Percentiles rank a stretch among this genome's conserved stretches.
These are phyloP conservation scores for Corchorus capsularis DNA, from an alignment of 345 rosid species.

Conservation along the genomic window DNA sequence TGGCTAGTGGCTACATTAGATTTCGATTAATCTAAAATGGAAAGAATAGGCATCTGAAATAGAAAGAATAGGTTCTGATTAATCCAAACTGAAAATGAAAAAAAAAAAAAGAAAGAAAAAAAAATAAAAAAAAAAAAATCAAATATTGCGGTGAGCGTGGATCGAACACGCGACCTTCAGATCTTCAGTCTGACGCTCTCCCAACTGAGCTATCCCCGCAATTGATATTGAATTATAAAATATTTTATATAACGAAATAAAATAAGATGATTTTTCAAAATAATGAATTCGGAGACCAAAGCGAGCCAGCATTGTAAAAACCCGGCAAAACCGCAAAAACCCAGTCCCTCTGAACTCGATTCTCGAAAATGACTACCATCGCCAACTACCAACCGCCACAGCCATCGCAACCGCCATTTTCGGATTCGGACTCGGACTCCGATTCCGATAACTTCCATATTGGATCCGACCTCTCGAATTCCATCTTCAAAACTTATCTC, in stretches of 20 bases:
- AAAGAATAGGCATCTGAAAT: too few relatives aligned
- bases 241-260: too few relatives aligned
- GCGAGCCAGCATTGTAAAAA: background rate
- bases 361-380: slow-evolving; percentile 41
- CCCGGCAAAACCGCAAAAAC: background rate
- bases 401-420: slow-evolving; percentile 20
- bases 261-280: too few relatives aligned
- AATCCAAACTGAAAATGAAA: too few relatives aligned
- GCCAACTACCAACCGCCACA: slow-evolving; percentile 34
- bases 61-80: too few relatives aligned
- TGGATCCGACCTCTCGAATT: slow-evolving; percentile 60
- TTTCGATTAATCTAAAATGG: too few relatives aligned
- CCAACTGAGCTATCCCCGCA: slow-evolving; percentile 92
- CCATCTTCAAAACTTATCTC: slow-evolving; percentile 80
- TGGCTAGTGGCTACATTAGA: too few relatives aligned
- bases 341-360: background rate
- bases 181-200: slow-evolving; percentile 92
- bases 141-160: slow-evolving; percentile 71
- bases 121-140: too few relatives aligned
- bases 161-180: slow-evolving; percentile 84
- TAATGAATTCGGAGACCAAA: background rate
- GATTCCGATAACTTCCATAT: slow-evolving; percentile 50
- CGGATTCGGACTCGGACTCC: slow-evolving; percentile 53
- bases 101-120: too few relatives aligned
- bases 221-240: too few relatives aligned